Base-by-base conservation (phyloP, 148 eudicot genomes). In the Fallopia convolvulus region DNA sequence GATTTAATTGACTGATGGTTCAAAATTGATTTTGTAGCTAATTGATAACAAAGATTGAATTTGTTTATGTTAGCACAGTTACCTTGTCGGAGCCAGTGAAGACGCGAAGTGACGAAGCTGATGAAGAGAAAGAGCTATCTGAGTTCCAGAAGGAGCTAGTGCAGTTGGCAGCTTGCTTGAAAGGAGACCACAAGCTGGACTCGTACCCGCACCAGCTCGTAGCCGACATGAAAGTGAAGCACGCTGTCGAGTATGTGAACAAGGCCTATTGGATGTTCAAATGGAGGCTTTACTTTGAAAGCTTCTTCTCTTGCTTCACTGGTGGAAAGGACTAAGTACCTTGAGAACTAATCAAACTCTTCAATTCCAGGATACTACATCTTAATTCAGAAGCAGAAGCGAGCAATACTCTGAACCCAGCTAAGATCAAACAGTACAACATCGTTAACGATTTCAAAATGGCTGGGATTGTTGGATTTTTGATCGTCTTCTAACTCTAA, bases 161-260 rank as follows among this genome's bases (percentile, higher is more conserved):
- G 71, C 94, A 93, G 79, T 79, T 91, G 91, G 85, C 88, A 14
- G 97, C 98, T 12, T 83, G 90, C 73, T 77, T 93, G 75, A 87
- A 86, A 8, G 97, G 98, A 66, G 97, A 93, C 78, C 81, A 84
- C 70, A 79, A 60, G 74, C 88, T 87, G 80, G 82, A 85, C 3
- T 80, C 20, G 2, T 93, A 85, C 76, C 97, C 98, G 15, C 21
- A 86, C 52, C 82, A 82, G 40, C 83, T 90, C n/a, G 87, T 87
- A 2, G 89, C 86, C 40, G 83, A 82, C 46, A 90, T 91, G 97
- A 86, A 85, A 7, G 91, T 93, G 23, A 78, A 79, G 30, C 81
- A 83, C 15, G 98, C 85, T 3, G 89, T 46, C 10, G 84, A 86
- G 52, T 93, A 93, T 76, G 85, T 88, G 14, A 78, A 80, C 4